These are phyloP conservation scores for Reticulascus tulasneorum DNA, from an alignment of 2,329 filamentous ascomycete genomes.

Conservation along the genomic window DNA sequence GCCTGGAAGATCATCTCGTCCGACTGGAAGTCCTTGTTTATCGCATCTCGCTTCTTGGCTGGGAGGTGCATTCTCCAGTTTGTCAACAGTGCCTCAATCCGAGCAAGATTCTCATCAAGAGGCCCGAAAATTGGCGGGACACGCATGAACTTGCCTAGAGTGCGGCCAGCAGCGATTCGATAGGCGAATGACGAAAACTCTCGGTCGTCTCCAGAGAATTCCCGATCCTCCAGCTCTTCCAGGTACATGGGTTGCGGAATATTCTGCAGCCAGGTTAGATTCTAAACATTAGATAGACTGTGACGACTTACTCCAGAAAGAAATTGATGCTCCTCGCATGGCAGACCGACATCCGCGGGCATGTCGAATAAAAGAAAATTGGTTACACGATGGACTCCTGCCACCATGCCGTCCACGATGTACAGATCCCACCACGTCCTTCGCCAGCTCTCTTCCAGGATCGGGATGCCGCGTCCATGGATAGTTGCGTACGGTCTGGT, in stretches of 20 bases:
- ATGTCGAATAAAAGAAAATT: slow-evolving; percentile 68
- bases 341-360: slow-evolving; percentile 64
- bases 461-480: slow-evolving; percentile 59
- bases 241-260: slow-evolving; percentile 60
- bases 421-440: slow-evolving; percentile 89
- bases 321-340: slow-evolving; percentile 79
- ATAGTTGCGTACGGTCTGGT: slow-evolving; percentile 60
- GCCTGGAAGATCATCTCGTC: slow-evolving; percentile 94
- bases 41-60: slow-evolving; percentile 62
- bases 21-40: slow-evolving; percentile 65
- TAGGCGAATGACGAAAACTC: slow-evolving; percentile 83
- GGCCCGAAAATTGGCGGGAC: slow-evolving; percentile 47
- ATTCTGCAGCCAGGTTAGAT: slow-evolving; percentile 32
- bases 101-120: slow-evolving; percentile 48
- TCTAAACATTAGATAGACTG: not conserved
- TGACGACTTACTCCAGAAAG: slow-evolving; percentile 45
- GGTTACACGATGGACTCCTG: slow-evolving; percentile 70
- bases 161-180: slow-evolving; percentile 74
- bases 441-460: slow-evolving; percentile 78
- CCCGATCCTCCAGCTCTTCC: slow-evolving; percentile 69
- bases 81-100: slow-evolving; percentile 50
- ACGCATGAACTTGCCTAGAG: slow-evolving; percentile 71
- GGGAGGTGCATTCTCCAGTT: slow-evolving; percentile 83
- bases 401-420: slow-evolving; percentile 79
- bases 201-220: slow-evolving; percentile 68